Percentiles rank a stretch among this genome's conserved stretches.
phyloP scores from a whole-genome alignment of 176 grass and related monocot genomes.

The Oryza australiensis region DNA sequence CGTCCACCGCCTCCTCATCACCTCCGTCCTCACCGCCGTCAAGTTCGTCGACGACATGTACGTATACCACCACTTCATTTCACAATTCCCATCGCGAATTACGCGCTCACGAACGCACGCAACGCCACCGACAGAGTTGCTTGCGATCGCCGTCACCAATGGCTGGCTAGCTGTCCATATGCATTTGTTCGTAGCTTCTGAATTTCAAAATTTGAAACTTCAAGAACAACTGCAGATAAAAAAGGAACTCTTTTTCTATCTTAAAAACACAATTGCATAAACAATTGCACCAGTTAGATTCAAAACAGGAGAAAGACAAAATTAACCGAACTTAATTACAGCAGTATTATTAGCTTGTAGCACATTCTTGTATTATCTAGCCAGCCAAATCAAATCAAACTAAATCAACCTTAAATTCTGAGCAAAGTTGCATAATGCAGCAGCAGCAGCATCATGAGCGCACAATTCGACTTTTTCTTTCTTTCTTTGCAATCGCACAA shows the following conservation, averaged over 20 bases:
- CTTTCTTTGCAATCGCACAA: no score
- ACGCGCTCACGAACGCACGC: not conserved
- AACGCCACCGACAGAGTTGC: not conserved
- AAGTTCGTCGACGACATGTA: slow-evolving; percentile 99
- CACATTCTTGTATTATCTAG: not conserved
- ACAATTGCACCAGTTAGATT: not conserved
- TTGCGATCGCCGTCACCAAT: not conserved
- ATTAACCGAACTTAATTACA: not conserved
- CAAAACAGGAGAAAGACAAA: not conserved
- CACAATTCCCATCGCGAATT: not conserved
- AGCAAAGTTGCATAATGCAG: not conserved
- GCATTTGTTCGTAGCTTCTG: not conserved
- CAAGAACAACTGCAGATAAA: not conserved
- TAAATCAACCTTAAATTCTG: not conserved
- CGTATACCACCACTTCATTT: not conserved
- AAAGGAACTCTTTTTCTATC: not conserved
- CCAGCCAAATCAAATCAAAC: not conserved
- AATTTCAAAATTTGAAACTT: not conserved
- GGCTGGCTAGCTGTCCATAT: not conserved
- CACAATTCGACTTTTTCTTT: not conserved
- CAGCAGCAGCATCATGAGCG: slow-evolving; percentile 21
- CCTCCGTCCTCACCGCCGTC: slow-evolving; percentile 89
- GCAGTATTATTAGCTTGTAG: not conserved
- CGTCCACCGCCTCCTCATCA: slow-evolving; percentile 96
- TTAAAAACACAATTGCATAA: not conserved